Base-by-base conservation (phyloP, 306 rosid species). In the Begonia fuchsioides region DNA sequence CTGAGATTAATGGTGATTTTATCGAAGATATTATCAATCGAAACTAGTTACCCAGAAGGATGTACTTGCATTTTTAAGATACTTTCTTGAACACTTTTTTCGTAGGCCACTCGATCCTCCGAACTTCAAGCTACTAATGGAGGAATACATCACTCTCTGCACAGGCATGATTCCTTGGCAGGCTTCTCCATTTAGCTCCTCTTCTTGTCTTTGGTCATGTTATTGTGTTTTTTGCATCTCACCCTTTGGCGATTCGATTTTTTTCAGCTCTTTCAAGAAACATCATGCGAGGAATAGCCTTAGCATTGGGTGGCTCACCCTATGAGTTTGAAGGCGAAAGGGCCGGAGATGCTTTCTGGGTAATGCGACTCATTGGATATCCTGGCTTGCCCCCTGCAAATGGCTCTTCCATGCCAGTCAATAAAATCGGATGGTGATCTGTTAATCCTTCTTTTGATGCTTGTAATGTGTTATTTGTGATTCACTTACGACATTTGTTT, bases 311-410 rank as follows among this genome's bases (percentile, higher is more conserved):
- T 11, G 95, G 94, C 57, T 75, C 94, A 8, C 81, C 92, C 7
- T 65, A 79, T 57, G 98, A 85, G 68, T 85, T 90, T 59, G 98
- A 90, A 70, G 98, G 92, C 40, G 68, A 73, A 8, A 81, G 87
- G 73, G 98, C 95, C 26, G 95, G 95, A 51, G 66, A 90, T 68
- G 75, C 98, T 43, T 90, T 90, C 63, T 90, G 95, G 95, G 87
- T 75, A 10, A 75, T 72, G 80, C 76, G 98, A 35, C 70, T 84
- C 32, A 67, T 81, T 13, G 98, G 95, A 64, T 85, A 90, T 62
- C 98, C 83, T 1, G 85, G 66, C 40, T 55, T 51, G 55, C 35
- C 81, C 60, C 13, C 68, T 44, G 39, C 26, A 63, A 72, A 84
- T 61, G 66, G 64, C 19, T 62, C 50, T 0, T 54, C 48, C 51